Conservation (phyloP, 148 eudicot genomes). For the Talinum fruticosum region DNA sequence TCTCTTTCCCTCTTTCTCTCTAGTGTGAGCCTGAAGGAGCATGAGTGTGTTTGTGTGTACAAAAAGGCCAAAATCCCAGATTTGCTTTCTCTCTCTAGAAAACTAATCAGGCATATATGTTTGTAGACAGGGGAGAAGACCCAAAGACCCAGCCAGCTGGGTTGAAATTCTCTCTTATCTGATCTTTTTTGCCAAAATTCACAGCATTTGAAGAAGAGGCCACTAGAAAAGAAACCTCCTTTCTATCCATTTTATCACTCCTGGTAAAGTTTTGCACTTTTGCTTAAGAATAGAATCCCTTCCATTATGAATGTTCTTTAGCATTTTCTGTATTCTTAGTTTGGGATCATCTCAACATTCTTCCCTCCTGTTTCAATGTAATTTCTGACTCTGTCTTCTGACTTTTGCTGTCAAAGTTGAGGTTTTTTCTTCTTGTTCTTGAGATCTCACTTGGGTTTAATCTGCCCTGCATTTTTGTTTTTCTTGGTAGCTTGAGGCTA, state of each 20-base stretch:
- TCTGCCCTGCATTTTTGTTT: not conserved
- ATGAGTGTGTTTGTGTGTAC: not conserved
- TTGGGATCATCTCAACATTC: slow-evolving; percentile 26
- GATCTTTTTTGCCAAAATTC: not conserved
- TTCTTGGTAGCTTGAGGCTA: not conserved
- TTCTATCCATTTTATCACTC: slow-evolving; percentile 12
- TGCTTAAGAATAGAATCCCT: slow-evolving; percentile 17
- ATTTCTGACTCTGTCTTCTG: not conserved
- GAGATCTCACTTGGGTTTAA: slow-evolving; percentile 13
- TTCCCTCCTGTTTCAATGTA: not conserved
- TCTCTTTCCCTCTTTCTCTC: slow-evolving; percentile 8
- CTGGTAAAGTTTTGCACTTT: slow-evolving; percentile 23
- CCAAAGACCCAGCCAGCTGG: not conserved
- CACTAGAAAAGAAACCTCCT: slow-evolving; percentile 13
- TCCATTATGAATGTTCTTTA: slow-evolving; percentile 23
- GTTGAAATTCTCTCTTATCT: slow-evolving; percentile 23
- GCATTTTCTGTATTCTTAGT: slow-evolving; percentile 11
- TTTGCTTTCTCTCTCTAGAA: slow-evolving; percentile 20
- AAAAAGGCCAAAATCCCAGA: slow-evolving; percentile 28
- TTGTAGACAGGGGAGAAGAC: not conserved
- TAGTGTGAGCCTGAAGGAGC: not conserved
- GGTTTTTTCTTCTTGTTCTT: not conserved
- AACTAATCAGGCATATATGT: not conserved
- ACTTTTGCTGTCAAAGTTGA: not conserved
- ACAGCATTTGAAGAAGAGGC: slow-evolving; percentile 17